Conservation (phyloP, 192 early-diverging fungal species). For the Hyaloraphidium curvatum region DNA sequence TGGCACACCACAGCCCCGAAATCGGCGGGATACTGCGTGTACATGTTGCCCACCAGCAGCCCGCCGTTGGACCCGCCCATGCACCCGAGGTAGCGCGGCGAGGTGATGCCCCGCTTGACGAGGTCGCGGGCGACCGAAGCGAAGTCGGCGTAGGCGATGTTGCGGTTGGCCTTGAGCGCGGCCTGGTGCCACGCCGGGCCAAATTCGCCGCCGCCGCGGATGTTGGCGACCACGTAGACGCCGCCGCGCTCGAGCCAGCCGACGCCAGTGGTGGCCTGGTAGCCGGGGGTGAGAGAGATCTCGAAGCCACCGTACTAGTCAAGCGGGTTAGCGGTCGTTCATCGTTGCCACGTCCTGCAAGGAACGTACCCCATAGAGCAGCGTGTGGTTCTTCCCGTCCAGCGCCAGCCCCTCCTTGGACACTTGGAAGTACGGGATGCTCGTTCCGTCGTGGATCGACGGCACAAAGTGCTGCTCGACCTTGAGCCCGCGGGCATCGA, state of each 20-base stretch:
- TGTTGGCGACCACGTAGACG: slow-evolving; percentile 1
- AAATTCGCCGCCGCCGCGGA: slow-evolving; percentile 1
- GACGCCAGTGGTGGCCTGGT: background rate
- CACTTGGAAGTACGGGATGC: slow-evolving; percentile 1
- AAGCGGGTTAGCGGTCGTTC: too few species aligned
- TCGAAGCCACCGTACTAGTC: slow-evolving; percentile 2
- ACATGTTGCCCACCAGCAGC: slow-evolving; percentile 2
- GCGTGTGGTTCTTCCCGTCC: background rate
- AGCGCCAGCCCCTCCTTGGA: background rate
- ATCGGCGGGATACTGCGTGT: background rate
- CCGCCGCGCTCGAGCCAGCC: background rate
- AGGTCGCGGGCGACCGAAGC: background rate
- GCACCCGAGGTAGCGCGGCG: background rate
- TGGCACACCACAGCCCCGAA: slow-evolving; percentile 3
- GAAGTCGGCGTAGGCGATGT: slow-evolving; percentile 1
- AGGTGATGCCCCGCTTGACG: background rate
- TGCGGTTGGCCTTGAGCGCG: background rate
- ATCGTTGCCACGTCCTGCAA: too few species aligned
- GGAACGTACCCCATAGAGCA: slow-evolving; percentile 5
- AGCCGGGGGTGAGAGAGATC: background rate
- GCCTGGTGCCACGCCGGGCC: slow-evolving; percentile 3
- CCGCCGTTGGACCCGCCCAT: slow-evolving; percentile 3
- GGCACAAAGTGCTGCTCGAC: background rate
- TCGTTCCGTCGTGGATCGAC: background rate
- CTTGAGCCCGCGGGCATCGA: background rate